Evolutionary conservation across 352 stramenopile genomes (phyloP).

Genomic region (Phytophthora podocarpi): DNA sequence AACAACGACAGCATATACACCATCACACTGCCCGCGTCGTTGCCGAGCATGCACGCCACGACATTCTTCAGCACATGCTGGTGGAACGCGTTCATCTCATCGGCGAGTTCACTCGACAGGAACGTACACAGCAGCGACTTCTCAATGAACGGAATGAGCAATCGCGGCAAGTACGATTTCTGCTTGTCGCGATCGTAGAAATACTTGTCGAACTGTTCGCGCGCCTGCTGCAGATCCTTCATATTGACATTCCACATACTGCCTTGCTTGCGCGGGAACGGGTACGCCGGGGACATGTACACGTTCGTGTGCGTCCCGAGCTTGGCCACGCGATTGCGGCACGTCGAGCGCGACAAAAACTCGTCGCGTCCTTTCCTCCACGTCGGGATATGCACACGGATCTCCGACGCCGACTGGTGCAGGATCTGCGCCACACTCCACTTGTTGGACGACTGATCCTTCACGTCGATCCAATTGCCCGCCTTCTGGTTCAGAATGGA

Average conservation of each 20-base stretch:
- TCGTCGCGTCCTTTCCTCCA: slow-evolving; percentile 80
- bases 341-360: slow-evolving; percentile 61
- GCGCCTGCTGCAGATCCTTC: slow-evolving; percentile 67
- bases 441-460: slow-evolving; percentile 74
- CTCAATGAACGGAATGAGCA: slow-evolving; percentile 74
- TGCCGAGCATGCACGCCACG: slow-evolving; percentile 68
- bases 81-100: slow-evolving; percentile 82
- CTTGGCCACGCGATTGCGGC: slow-evolving; percentile 69
- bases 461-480: slow-evolving; percentile 84
- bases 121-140: slow-evolving; percentile 77
- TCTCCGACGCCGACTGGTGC: slow-evolving; percentile 61
- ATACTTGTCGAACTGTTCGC: slow-evolving; percentile 71
- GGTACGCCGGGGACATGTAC: slow-evolving; percentile 83
- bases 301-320: slow-evolving; percentile 77
- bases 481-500: slow-evolving; percentile 68
- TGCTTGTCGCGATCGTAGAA: slow-evolving; percentile 68
- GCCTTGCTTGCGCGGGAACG: slow-evolving; percentile 74
- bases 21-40: slow-evolving; percentile 38
- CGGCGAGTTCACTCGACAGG: slow-evolving; percentile 66
- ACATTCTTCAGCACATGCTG: slow-evolving; percentile 82
- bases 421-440: slow-evolving; percentile 84
- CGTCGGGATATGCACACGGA: slow-evolving; percentile 69
- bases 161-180: slow-evolving; percentile 53
- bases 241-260: slow-evolving; percentile 66
- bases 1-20: slow-evolving; percentile 67